These are phyloP conservation scores for Rhododendron molle DNA, from an alignment of 148 eudicot genomes.

Conservation along the genomic window DNA sequence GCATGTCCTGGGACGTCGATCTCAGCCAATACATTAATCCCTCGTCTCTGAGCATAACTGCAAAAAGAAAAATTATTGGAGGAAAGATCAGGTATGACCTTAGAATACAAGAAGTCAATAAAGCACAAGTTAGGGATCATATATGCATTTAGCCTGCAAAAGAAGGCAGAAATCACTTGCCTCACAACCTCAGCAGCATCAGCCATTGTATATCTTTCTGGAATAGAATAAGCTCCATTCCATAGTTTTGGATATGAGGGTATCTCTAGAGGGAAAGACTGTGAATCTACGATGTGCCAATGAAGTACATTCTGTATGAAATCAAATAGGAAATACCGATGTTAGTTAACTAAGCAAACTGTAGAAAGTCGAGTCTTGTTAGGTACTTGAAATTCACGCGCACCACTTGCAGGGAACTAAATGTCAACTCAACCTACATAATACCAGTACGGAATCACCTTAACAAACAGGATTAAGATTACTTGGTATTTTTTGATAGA, in stretches of 20 bases:
- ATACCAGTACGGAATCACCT: not conserved
- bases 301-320: conserved; percentile 81
- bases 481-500: not conserved
- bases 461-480: not conserved
- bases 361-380: not conserved
- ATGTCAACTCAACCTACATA: not conserved
- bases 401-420: not conserved
- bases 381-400: not conserved
- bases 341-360: not conserved
- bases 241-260: conserved; percentile 86
- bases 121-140: not conserved
- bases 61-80: not conserved
- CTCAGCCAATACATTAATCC: conserved; percentile 89
- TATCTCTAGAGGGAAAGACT: conserved; percentile 88
- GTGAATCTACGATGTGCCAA: conserved; percentile 93
- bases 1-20: conserved; percentile 98
- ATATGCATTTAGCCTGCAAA: not conserved
- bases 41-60: conserved; percentile 84
- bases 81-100: not conserved
- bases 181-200: conserved; percentile 83
- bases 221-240: conserved; percentile 77
- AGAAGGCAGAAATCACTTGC: conserved; percentile 39
- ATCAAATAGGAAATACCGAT: not conserved
- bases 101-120: not conserved
- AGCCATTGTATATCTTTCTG: conserved; percentile 72